Percentiles rank a stretch among this genome's conserved stretches.
phyloP scores from a whole-genome alignment of 805 yeast species.

The Starmerella scarabaei region DNA sequence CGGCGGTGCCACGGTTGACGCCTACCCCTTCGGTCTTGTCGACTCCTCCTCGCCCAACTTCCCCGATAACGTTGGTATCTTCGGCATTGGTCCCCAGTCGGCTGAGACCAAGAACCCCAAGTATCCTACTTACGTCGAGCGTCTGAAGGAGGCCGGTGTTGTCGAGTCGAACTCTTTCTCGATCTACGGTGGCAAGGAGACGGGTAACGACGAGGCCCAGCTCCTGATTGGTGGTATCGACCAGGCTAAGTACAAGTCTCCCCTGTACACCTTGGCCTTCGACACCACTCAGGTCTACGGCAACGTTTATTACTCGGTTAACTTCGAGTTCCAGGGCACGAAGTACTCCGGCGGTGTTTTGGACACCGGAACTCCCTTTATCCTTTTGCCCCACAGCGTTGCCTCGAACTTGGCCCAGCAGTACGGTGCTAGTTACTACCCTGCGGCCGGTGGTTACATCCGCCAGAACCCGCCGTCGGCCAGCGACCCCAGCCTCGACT shows the following conservation, averaged over 20 bases:
- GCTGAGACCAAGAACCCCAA: conserved; percentile 22
- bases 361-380: conserved; percentile 43
- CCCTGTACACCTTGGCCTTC: conserved; percentile 26
- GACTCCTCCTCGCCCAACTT: conserved; percentile 44
- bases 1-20: conserved; percentile 37
- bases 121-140: conserved; percentile 22
- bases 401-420: conserved; percentile 6
- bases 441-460: not conserved
- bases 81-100: conserved; percentile 27
- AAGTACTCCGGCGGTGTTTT: conserved; percentile 22
- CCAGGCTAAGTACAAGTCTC: conserved; percentile 30
- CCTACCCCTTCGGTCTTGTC: conserved; percentile 59
- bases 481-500: conserved; percentile 4
- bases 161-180: conserved; percentile 33
- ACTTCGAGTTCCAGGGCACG: conserved; percentile 6
- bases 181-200: conserved; percentile 26
- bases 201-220: conserved; percentile 22
- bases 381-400: conserved; percentile 31
- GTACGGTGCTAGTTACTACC: conserved; percentile 8
- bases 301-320: conserved; percentile 2
- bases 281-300: not conserved
- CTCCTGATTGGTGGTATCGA: conserved; percentile 35
- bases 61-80: conserved; percentile 31
- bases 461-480: not conserved
- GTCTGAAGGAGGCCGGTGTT: conserved; percentile 27